These are phyloP conservation scores for Echria macrotheca DNA, from an alignment of 495 filamentous ascomycete genomes.

Conservation along the genomic window DNA sequence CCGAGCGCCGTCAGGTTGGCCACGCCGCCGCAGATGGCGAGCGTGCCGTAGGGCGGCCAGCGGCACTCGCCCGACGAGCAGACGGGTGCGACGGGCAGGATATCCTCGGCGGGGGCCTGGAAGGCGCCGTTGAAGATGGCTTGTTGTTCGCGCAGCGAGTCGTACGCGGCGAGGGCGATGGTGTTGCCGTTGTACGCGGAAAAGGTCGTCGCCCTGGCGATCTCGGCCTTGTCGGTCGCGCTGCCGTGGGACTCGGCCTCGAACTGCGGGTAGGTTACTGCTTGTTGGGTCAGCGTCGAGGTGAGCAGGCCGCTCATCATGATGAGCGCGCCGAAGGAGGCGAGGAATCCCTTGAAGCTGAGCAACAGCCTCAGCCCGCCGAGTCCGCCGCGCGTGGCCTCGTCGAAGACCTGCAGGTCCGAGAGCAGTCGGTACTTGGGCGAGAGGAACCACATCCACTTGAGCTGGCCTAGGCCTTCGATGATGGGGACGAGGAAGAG, in stretches of 20 bases:
- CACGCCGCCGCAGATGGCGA: slow-evolving; percentile 38
- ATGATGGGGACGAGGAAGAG: slow-evolving; percentile 33
- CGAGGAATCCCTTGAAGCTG: slow-evolving; percentile 21
- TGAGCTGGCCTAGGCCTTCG: slow-evolving; percentile 37
- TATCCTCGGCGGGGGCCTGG: slow-evolving; percentile 14
- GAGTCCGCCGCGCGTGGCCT: slow-evolving; percentile 34
- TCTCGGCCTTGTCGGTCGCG: slow-evolving; percentile 30
- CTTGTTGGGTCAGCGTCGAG: slow-evolving; percentile 42
- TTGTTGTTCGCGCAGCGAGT: slow-evolving; percentile 24
- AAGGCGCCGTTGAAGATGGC: slow-evolving; percentile 37
- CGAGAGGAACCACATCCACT: slow-evolving; percentile 41
- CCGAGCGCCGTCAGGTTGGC: slow-evolving; percentile 26
- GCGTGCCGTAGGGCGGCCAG: slow-evolving; percentile 34
- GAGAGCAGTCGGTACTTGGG: slow-evolving; percentile 25
- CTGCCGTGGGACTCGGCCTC: slow-evolving; percentile 28
- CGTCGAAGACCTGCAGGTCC: slow-evolving; percentile 40
- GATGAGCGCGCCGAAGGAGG: slow-evolving; percentile 34
- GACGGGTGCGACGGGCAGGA: slow-evolving; percentile 6
- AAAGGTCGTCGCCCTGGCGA: slow-evolving; percentile 11
- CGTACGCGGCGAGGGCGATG: slow-evolving; percentile 17
- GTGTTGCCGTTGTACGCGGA: slow-evolving; percentile 8
- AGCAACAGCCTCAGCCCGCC: slow-evolving; percentile 33
- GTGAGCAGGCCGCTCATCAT: slow-evolving; percentile 34
- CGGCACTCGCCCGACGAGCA: slow-evolving; percentile 44
- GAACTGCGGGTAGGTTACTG: slow-evolving; percentile 23